A percentile compares a stretch with the other conserved stretches of the same genome.
Conservation (phyloP, 768 basidiomycete genomes). For the Russula lepida region DNA sequence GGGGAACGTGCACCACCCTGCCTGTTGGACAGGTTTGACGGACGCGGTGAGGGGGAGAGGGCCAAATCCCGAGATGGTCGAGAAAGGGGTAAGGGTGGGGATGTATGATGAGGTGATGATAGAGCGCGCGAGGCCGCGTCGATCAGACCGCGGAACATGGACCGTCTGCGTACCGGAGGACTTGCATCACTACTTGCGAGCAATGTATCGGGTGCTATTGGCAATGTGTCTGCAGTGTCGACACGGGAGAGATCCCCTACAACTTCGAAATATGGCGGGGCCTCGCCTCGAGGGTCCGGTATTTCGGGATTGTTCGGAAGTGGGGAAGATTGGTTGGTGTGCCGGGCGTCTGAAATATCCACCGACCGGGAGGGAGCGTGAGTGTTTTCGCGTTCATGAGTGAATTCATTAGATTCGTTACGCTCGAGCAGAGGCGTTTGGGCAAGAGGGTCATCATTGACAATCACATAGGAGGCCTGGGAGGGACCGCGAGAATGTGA, state of each 20-base stretch:
- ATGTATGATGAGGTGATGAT: not conserved
- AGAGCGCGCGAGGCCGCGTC: slow-evolving; percentile 18
- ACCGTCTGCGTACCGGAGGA: slow-evolving; percentile 27
- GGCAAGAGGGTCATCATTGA: slow-evolving; percentile 14
- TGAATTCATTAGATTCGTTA: slow-evolving; percentile 12
- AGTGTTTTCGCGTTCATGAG: slow-evolving; percentile 8
- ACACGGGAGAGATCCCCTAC: slow-evolving; percentile 24
- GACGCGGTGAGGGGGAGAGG: slow-evolving; percentile 4
- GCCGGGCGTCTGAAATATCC: slow-evolving; percentile 1
- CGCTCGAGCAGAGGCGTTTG: slow-evolving; percentile 16
- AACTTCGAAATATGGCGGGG: slow-evolving; percentile 60
- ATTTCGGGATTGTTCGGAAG: slow-evolving; percentile 22
- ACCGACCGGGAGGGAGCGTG: slow-evolving; percentile 17
- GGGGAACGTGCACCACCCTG: slow-evolving; percentile 11
- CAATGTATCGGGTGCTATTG: slow-evolving; percentile 5
- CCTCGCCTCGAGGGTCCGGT: slow-evolving; percentile 47
- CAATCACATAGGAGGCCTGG: slow-evolving; percentile 11
- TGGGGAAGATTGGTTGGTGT: slow-evolving; percentile 2
- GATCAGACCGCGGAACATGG: slow-evolving; percentile 35
- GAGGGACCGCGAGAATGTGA: slow-evolving; percentile 18
- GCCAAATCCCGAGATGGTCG: not conserved
- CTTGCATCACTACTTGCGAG: not conserved
- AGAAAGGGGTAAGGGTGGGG: not conserved
- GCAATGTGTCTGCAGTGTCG: slow-evolving; percentile 15
- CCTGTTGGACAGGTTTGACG: slow-evolving; percentile 14